Evolutionary conservation across 176 grass and related monocot species (phyloP).

Genomic region (Poa pratensis): DNA sequence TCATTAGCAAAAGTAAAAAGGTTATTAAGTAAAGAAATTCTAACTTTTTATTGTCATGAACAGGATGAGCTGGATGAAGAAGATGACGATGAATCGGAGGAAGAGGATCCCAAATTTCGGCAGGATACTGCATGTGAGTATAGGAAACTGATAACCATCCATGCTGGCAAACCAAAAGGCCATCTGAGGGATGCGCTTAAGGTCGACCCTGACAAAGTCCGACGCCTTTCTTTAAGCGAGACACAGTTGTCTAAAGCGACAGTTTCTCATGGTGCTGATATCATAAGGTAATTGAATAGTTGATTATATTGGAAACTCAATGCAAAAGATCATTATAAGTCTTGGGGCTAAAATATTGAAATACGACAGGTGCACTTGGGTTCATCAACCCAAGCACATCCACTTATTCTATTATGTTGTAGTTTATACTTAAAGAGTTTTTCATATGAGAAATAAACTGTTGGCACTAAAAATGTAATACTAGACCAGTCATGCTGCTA

Average conservation of each 20-base stretch:
- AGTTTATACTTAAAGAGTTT: slow-evolving; percentile 4
- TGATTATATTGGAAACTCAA: slow-evolving; percentile 23
- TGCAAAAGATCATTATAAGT: not conserved
- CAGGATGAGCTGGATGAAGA: slow-evolving; percentile 62
- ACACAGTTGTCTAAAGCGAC: slow-evolving; percentile 71
- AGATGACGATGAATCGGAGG: slow-evolving; percentile 63
- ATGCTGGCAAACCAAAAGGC: slow-evolving; percentile 96
- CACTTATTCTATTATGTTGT: not conserved
- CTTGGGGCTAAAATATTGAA: not conserved
- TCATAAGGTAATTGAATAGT: slow-evolving; percentile 70
- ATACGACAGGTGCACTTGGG: not conserved
- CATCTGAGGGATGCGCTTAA: slow-evolving; percentile 63
- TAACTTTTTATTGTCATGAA: slow-evolving; percentile 29
- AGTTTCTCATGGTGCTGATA: slow-evolving; percentile 63
- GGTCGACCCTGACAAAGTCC: slow-evolving; percentile 67
- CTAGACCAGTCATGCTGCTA: not conserved
- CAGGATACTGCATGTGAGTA: slow-evolving; percentile 64
- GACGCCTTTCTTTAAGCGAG: slow-evolving; percentile 82
- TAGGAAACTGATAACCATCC: slow-evolving; percentile 77
- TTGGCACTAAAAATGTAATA: not conserved
- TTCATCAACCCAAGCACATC: slow-evolving; percentile 12
- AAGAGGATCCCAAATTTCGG: slow-evolving; percentile 66
- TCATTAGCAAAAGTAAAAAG: slow-evolving; percentile 17
- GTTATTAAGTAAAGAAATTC: slow-evolving; percentile 23
- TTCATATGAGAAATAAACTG: slow-evolving; percentile 10